Conservation (phyloP, 257 asterid genomes). For the Solanum pinnatisectum region DNA sequence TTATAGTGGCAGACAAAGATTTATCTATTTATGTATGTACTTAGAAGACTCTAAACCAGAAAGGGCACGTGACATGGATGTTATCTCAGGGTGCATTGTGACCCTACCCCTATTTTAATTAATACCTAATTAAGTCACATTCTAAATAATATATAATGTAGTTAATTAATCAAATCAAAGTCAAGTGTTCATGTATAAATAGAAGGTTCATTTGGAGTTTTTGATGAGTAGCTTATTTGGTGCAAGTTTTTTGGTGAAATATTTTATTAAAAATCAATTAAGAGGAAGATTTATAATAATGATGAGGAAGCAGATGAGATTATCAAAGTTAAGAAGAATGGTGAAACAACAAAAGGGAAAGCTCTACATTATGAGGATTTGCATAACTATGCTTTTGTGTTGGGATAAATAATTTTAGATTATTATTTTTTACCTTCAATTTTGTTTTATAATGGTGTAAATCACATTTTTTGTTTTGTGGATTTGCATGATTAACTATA, state of each 20-base stretch:
- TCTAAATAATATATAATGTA: neutral
- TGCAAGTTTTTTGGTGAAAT: neutral
- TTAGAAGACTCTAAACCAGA: neutral
- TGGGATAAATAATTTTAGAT: conserved; percentile 20
- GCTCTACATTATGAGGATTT: conserved; percentile 28
- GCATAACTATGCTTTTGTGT: conserved; percentile 26
- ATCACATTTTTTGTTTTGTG: neutral
- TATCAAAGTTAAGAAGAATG: conserved; percentile 20
- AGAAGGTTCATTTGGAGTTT: neutral
- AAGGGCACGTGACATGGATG: conserved; percentile 17
- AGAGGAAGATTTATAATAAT: neutral
- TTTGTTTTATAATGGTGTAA: neutral
- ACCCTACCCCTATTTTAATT: conserved; percentile 12
- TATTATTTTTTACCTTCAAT: neutral
- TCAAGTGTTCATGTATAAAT: neutral
- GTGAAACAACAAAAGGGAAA: conserved; percentile 28
- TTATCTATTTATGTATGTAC: neutral
- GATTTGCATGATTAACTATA: neutral
- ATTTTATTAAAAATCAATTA: neutral
- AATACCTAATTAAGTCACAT: neutral
- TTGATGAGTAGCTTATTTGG: neutral
- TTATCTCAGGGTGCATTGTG: conserved; percentile 11
- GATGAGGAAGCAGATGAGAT: conserved; percentile 9
- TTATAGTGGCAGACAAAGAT: neutral
- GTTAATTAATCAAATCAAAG: neutral